phyloP scores from a whole-genome alignment of 2,329 filamentous ascomycete genomes.

The Dryadomyces quercus-mongolicae region DNA sequence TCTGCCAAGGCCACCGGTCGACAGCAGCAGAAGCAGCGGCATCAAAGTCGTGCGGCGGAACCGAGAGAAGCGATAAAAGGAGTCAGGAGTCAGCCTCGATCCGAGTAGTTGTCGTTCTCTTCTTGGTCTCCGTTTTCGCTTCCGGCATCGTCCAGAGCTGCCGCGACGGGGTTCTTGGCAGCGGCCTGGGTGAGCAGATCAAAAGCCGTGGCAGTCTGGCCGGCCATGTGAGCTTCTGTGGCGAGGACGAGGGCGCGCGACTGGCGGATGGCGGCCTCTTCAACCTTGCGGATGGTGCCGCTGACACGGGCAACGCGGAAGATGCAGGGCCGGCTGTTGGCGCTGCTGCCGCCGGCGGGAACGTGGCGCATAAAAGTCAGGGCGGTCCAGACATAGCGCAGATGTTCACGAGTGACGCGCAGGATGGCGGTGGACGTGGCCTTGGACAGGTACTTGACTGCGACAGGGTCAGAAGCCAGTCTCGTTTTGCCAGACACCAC shows the following conservation, averaged over 20 bases:
- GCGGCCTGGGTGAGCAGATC: slow-evolving; percentile 17
- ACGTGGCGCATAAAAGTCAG: slow-evolving; percentile 68
- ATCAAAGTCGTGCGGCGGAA: slow-evolving; percentile 60
- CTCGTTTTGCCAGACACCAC: not conserved
- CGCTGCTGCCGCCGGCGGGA: slow-evolving; percentile 36
- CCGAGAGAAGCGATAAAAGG: slow-evolving; percentile 27
- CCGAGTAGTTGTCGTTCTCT: not conserved
- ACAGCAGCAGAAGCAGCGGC: slow-evolving; percentile 32
- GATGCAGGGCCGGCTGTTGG: slow-evolving; percentile 54
- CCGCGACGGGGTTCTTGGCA: slow-evolving; percentile 26
- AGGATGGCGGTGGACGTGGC: slow-evolving; percentile 94
- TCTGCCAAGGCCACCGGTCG: slow-evolving; percentile 4
- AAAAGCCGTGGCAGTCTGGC: slow-evolving; percentile 19
- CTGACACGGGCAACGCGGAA: slow-evolving; percentile 79
- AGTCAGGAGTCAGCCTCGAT: not conserved
- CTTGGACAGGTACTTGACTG: slow-evolving; percentile 84
- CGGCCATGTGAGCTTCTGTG: slow-evolving; percentile 40
- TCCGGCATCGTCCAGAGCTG: slow-evolving; percentile 31
- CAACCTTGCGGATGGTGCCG: slow-evolving; percentile 84
- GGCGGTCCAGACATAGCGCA: slow-evolving; percentile 80
- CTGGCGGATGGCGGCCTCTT: slow-evolving; percentile 76
- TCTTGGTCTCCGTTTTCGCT: slow-evolving; percentile 33
- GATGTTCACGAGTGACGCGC: slow-evolving; percentile 68
- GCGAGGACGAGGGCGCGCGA: slow-evolving; percentile 61
- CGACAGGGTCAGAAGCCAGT: not conserved